A percentile compares a stretch with the other conserved stretches of the same genome.
Evolutionary conservation across 257 asterid species (phyloP).

Genomic region (Nicotiana noctiflora): DNA sequence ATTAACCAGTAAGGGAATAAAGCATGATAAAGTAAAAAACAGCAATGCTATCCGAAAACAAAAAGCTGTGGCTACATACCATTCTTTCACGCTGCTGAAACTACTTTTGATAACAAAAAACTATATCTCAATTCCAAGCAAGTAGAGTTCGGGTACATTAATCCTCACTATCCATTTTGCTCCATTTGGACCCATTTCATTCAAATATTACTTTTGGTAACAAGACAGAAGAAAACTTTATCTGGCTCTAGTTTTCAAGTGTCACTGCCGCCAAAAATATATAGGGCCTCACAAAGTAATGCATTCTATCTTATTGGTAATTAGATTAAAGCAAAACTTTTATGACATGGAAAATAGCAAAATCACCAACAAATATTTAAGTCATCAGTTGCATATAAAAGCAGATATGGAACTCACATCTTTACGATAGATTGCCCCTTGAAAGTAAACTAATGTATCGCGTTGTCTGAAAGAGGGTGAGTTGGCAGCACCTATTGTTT

Average conservation of each 20-base stretch:
- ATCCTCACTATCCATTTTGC: not conserved
- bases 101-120: not conserved
- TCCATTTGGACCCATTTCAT: not conserved
- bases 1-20: not conserved
- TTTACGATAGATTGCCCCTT: constrained; percentile 78
- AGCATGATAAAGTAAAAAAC: not conserved
- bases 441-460: constrained; percentile 49
- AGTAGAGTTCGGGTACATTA: not conserved
- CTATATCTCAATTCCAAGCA: not conserved
- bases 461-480: constrained; percentile 48
- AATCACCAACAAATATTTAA: not conserved
- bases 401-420: constrained; percentile 45
- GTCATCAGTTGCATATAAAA: constrained; percentile 1
- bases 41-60: not conserved
- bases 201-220: not conserved
- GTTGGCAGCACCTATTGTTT: constrained; percentile 20
- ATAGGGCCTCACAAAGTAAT: not conserved
- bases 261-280: not conserved
- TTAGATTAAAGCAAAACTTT: not conserved
- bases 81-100: not conserved
- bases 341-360: not conserved
- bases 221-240: not conserved
- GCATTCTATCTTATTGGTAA: not conserved
- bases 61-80: not conserved
- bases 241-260: not conserved